Conservation (phyloP, 768 basidiomycete genomes). For the Podaxis sp. region DNA sequence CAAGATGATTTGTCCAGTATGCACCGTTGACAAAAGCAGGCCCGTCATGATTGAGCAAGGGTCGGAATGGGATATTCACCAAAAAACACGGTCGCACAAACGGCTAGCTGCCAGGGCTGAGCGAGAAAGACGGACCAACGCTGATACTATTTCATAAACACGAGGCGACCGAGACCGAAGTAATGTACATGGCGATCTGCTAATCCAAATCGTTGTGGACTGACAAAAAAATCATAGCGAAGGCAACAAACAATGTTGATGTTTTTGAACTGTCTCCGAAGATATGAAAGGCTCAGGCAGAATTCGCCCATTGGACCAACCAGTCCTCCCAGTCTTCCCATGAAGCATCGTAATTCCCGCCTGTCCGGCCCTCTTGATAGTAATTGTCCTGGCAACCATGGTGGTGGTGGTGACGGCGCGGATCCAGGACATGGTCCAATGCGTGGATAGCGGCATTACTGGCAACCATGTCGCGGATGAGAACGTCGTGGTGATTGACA, state of each 20-base stretch:
- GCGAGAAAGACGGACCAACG: background rate
- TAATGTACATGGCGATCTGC: background rate
- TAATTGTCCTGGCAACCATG: constrained; percentile 6
- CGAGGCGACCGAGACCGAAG: background rate
- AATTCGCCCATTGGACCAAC: constrained; percentile 45
- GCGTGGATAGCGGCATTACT: constrained; percentile 62
- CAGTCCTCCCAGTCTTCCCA: constrained; percentile 51
- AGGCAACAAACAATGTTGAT: background rate
- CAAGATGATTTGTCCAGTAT: constrained; percentile 59
- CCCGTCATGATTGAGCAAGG: constrained; percentile 70
- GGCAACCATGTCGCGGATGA: constrained; percentile 45
- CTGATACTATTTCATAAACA: constrained; percentile 24
- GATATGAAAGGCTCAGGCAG: background rate
- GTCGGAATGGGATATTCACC: constrained; percentile 55
- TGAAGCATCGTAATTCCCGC: constrained; percentile 13
- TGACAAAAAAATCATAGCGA: background rate
- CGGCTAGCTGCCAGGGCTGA: constrained; percentile 36
- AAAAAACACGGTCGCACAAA: constrained; percentile 54
- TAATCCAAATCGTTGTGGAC: too few relatives aligned
- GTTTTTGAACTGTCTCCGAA: background rate
- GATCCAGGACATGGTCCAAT: constrained; percentile 41
- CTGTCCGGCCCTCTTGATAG: background rate
- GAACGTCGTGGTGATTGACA: constrained; percentile 39
- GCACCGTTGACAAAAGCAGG: constrained; percentile 53
- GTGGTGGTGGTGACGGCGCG: constrained; percentile 24